These are phyloP conservation scores for Rhynchospora tenuis DNA, from an alignment of 176 grass and related monocot species.

Conservation along the genomic window DNA sequence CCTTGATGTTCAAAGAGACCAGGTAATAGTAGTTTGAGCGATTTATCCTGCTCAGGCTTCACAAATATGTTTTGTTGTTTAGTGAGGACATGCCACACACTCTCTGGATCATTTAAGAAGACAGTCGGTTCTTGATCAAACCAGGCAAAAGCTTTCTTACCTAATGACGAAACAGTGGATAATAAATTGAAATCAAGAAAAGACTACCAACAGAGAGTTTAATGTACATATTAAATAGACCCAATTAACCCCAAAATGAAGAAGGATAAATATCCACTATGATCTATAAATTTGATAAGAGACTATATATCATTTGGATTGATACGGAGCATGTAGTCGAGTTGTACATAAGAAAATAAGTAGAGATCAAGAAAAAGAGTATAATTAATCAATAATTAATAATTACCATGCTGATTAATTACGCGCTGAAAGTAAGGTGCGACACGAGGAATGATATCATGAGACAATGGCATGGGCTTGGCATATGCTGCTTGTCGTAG, in stretches of 20 bases:
- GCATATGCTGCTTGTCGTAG: neutral
- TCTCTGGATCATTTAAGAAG: slow-evolving; percentile 44
- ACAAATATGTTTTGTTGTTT: slow-evolving; percentile 45
- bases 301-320: too few species aligned
- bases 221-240: too few species aligned
- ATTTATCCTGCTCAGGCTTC: slow-evolving; percentile 8
- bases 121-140: slow-evolving; percentile 40
- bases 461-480: slow-evolving; percentile 24
- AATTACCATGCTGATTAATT: neutral
- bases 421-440: neutral
- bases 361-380: too few species aligned
- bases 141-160: slow-evolving; percentile 43
- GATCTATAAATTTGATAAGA: too few species aligned
- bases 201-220: too few species aligned
- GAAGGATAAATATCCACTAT: too few species aligned
- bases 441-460: slow-evolving; percentile 3
- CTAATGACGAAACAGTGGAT: too few species aligned
- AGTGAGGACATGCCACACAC: slow-evolving; percentile 34
- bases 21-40: neutral
- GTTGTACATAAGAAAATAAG: too few species aligned
- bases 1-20: slow-evolving; percentile 33
- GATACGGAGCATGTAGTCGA: too few species aligned
- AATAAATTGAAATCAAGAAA: too few species aligned
- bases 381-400: neutral
- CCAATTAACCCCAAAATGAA: too few species aligned